These are phyloP conservation scores for Cordyceps militaris DNA, from an alignment of 2,329 filamentous ascomycete genomes.

Conservation along the genomic window DNA sequence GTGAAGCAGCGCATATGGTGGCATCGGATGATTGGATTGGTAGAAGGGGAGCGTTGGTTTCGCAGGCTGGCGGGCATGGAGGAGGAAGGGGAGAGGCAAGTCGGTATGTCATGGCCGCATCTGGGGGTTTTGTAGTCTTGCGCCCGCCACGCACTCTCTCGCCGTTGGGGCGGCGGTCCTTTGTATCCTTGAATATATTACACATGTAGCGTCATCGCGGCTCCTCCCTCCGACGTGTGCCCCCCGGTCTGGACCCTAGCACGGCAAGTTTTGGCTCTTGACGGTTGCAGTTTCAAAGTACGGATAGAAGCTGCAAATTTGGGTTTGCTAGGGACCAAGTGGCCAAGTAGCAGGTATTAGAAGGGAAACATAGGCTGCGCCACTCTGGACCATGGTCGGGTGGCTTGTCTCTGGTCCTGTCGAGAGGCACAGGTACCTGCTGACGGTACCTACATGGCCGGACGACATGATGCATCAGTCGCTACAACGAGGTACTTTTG, in stretches of 20 bases:
- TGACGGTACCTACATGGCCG: no score
- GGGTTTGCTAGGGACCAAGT: no score
- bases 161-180: no score
- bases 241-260: background rate
- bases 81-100: background rate
- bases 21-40: conserved; percentile 5
- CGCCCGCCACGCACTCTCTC: background rate
- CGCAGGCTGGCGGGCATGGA: background rate
- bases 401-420: no score
- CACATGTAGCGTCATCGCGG: background rate
- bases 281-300: background rate
- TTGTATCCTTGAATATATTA: background rate
- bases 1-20: conserved; percentile 9
- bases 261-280: background rate
- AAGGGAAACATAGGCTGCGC: no score
- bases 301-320: background rate
- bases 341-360: no score
- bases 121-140: background rate
- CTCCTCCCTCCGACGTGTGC: background rate
- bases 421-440: no score
- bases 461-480: no score
- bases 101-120: background rate
- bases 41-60: background rate
- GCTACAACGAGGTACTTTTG: no score
- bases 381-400: no score